Percentiles rank a stretch among this genome's conserved stretches.
These are phyloP conservation scores for Hemerocallis citrina DNA, from an alignment of 106 monocot genomes.

Conservation along the genomic window DNA sequence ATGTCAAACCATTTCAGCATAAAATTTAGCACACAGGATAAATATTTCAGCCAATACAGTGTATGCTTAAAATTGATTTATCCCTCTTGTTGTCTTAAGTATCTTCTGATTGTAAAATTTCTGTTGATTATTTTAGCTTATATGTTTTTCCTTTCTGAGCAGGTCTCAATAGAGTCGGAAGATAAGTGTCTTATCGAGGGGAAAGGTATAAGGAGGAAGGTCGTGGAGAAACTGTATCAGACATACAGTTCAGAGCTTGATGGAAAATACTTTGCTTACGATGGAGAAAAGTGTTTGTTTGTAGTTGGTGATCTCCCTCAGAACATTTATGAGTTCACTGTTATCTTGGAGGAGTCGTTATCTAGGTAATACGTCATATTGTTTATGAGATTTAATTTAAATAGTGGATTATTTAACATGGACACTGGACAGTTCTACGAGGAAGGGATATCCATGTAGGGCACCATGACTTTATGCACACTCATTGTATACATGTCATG, in stretches of 20 bases:
- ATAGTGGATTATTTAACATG: too few relatives aligned
- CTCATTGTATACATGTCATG: too few relatives aligned
- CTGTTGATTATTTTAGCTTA: not conserved
- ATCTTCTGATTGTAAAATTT: not conserved
- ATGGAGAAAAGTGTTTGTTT: conserved; percentile 70
- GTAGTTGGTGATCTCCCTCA: conserved; percentile 62
- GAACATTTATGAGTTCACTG: conserved; percentile 49
- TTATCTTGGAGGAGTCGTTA: conserved; percentile 51
- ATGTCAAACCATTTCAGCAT: conserved; percentile 44
- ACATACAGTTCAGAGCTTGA: conserved; percentile 56
- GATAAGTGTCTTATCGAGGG: conserved; percentile 37
- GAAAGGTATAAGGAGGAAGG: conserved; percentile 47
- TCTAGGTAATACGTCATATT: too few relatives aligned
- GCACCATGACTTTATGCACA: too few relatives aligned
- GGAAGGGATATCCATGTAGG: too few relatives aligned
- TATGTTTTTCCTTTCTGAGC: not conserved
- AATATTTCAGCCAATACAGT: conserved; percentile 42
- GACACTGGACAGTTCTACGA: too few relatives aligned
- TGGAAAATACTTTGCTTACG: conserved; percentile 62
- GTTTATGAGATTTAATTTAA: not conserved
- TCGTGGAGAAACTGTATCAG: conserved; percentile 51
- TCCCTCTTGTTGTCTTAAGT: not conserved
- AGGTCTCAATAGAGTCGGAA: conserved; percentile 52
- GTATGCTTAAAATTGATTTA: conserved; percentile 14
- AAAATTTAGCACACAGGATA: conserved; percentile 13